Conservation (phyloP, 2,329 filamentous ascomycete genomes). For the Graphiopsis chlorocephala region DNA sequence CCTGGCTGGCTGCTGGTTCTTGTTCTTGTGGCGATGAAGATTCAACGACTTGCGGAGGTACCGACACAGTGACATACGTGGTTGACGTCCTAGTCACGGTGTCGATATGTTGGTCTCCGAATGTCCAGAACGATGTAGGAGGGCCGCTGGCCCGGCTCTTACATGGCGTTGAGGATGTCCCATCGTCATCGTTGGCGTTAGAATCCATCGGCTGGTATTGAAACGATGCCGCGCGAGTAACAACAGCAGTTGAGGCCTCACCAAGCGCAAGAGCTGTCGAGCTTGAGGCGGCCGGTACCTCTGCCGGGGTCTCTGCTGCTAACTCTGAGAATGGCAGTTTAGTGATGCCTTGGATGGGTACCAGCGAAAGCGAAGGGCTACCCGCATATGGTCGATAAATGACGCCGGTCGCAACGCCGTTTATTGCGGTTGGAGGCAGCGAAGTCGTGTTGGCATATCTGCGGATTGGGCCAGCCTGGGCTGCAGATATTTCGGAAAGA, state of each 20-base stretch:
- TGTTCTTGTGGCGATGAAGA: background rate
- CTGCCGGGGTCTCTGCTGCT: background rate
- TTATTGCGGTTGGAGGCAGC: background rate
- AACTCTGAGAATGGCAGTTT: background rate
- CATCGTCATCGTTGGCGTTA: background rate
- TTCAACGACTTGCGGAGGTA: background rate
- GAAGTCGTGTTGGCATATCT: slow-evolving; percentile 7
- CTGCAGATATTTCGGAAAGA: background rate
- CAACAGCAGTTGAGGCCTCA: background rate
- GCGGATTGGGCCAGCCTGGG: background rate
- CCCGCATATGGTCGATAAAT: background rate
- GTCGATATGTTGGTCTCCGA: background rate
- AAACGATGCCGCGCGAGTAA: background rate
- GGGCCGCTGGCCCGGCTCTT: background rate
- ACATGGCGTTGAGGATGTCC: background rate
- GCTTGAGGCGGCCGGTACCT: background rate
- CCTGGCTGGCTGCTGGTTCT: background rate
- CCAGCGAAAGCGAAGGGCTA: background rate
- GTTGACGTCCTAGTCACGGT: background rate
- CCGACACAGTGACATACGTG: background rate
- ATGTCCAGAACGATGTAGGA: background rate
- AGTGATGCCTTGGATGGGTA: background rate
- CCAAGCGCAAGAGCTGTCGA: background rate
- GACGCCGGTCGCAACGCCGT: background rate
- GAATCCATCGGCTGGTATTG: background rate